phyloP scores from a whole-genome alignment of 352 stramenopile species.

The Globisporangium ultimum region DNA sequence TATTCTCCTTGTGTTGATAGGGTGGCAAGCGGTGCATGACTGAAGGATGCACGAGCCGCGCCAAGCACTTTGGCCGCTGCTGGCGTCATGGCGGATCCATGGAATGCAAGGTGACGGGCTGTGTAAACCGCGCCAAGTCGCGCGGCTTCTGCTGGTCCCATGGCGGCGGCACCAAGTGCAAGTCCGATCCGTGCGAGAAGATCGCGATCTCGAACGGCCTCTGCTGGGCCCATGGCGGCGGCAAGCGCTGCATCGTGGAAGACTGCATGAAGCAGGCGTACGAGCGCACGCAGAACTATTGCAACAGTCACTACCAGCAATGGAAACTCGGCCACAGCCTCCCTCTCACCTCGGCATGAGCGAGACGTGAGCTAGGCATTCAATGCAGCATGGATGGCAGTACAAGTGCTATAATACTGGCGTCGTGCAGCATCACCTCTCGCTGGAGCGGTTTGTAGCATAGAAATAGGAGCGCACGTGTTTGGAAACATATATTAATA shows the following conservation, averaged over 20 bases:
- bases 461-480: too few species aligned
- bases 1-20: background rate
- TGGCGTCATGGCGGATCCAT: conserved; percentile 17
- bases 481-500: too few species aligned
- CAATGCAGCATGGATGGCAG: too few species aligned
- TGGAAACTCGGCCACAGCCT: too few species aligned
- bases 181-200: conserved; percentile 19
- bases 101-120: conserved; percentile 19
- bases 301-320: conserved; percentile 38
- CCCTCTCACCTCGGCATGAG: too few species aligned
- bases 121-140: conserved; percentile 34
- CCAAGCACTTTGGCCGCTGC: conserved; percentile 15
- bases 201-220: conserved; percentile 32
- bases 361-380: too few species aligned
- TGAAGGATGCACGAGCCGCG: conserved; percentile 22
- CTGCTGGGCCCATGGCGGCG: conserved; percentile 30
- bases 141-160: conserved; percentile 31
- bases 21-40: conserved; percentile 18
- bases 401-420: too few species aligned
- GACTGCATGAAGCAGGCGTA: conserved; percentile 47
- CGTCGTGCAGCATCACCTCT: too few species aligned
- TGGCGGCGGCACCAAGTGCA: conserved; percentile 32
- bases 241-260: conserved; percentile 39
- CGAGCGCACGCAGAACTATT: conserved; percentile 55
- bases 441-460: too few species aligned